Base-by-base conservation (phyloP, 2,329 filamentous ascomycete species). In the Davidsoniella australis region DNA sequence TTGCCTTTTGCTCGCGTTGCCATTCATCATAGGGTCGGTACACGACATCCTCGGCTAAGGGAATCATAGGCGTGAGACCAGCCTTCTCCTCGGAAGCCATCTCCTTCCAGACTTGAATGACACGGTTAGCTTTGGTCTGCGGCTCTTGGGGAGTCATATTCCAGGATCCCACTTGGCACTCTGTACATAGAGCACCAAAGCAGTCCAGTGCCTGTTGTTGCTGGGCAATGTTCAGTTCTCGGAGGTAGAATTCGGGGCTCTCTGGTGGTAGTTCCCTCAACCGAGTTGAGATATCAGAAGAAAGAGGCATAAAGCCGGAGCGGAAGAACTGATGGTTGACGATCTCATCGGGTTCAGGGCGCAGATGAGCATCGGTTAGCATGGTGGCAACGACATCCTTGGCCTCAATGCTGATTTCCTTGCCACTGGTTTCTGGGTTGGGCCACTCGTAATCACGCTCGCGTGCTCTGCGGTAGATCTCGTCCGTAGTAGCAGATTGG, bases 401-500 rank as follows among this genome's bases (percentile, higher is more conserved):
- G 48, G 85, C 76, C 59, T 86, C 82, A 49, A 75, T 68, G 53
- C 80, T 86, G 56, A 86, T 85, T 5, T 36, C 36, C 60, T 79
- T 83, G 47, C 75, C 73, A 10, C 76, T 74, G 38, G 73, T 75
- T 49, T 80, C 76, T 23, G 76, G 64, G 51, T 75, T 73, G 12
- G 84, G 84, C 84, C 84, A 89, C 59, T 83, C 80, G 61, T 88
- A 89, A 58, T 87, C 82, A 56, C 82, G 72, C 57, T 80, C 75
- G 57, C 71, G 67, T 49, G 77, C 81, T 63, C 73, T 77, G 63
- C 70, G 76, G 65, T 91, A 91, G 53, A 91, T 91, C 60, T 89
- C 84, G 60, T 91, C 84, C 16, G 84, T 84, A 39, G 84, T 89
- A 10, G 81, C 80, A 10, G 91, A 94, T 65, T 98, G 91, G 63